Conservation (phyloP, 306 rosid genomes). For the Gleditsia sinensis region DNA sequence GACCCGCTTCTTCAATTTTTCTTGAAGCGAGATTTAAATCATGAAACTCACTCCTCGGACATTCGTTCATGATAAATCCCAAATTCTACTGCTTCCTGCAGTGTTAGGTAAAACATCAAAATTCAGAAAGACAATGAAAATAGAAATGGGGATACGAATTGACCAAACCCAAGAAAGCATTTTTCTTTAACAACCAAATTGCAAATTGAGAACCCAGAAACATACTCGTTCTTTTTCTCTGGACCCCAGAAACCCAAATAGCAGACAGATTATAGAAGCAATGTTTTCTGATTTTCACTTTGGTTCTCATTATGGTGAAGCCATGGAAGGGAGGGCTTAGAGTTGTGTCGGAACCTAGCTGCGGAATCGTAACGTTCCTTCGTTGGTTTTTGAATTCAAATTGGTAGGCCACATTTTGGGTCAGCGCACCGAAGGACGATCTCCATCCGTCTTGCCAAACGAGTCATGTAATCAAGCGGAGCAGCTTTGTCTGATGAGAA, state of each 20-base stretch:
- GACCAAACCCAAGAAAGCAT: background rate
- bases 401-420: background rate
- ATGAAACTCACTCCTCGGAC: conserved; percentile 48
- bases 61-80: conserved; percentile 53
- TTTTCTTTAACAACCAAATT: background rate
- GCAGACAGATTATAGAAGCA: background rate
- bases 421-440: background rate
- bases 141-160: too few species aligned
- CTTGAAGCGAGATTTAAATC: conserved; percentile 80
- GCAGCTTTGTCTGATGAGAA: background rate
- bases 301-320: too few species aligned
- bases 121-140: conserved; percentile 13
- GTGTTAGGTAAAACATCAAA: conserved; percentile 2
- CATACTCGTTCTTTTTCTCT: conserved; percentile 25
- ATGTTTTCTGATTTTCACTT: too few species aligned
- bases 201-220: conserved; percentile 12
- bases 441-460: background rate
- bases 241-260: conserved; percentile 23
- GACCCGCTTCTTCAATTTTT: conserved; percentile 89
- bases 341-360: background rate
- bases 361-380: too few species aligned
- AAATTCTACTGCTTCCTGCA: conserved; percentile 30
- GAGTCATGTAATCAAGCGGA: background rate
- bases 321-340: background rate
- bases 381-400: too few species aligned